Evolutionary conservation across 192 early-diverging fungal species (phyloP).

Genomic region (Diversispora epigaea): DNA sequence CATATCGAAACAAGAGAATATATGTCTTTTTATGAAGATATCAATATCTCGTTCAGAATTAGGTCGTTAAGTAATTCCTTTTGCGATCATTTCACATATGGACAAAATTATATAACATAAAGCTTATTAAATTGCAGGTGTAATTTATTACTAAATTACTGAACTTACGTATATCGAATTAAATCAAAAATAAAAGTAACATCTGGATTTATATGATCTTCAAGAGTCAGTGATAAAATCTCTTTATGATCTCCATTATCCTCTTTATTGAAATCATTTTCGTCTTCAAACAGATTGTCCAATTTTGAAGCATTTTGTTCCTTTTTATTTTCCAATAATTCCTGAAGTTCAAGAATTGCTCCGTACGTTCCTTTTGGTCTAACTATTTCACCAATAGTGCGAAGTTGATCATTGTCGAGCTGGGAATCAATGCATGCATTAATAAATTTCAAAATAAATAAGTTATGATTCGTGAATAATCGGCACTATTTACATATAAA

Average conservation of each 20-base stretch:
- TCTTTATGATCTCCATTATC: background rate
- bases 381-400: conserved; percentile 22
- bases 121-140: background rate
- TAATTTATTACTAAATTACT: conserved; percentile 3
- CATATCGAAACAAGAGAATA: conserved; percentile 29
- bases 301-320: background rate
- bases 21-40: conserved; percentile 28
- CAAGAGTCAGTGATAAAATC: background rate
- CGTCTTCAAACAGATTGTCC: background rate
- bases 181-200: conserved; percentile 30
- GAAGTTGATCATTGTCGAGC: conserved; percentile 27
- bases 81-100: conserved; percentile 26
- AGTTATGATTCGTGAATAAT: no score
- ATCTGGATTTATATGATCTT: conserved; percentile 24
- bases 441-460: conserved; percentile 10
- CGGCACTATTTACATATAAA: no score
- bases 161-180: conserved; percentile 30
- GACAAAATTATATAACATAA: no score
- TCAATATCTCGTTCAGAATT: conserved; percentile 33
- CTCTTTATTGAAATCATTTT: conserved; percentile 16
- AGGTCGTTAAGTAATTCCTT: conserved; percentile 21
- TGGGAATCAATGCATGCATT: conserved; percentile 24
- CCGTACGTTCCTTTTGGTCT: conserved; percentile 29
- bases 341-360: conserved; percentile 24
- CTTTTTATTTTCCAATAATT: conserved; percentile 19